Conservation (phyloP, 1,284 basidiomycete species). For the Ustilago bromivora region DNA sequence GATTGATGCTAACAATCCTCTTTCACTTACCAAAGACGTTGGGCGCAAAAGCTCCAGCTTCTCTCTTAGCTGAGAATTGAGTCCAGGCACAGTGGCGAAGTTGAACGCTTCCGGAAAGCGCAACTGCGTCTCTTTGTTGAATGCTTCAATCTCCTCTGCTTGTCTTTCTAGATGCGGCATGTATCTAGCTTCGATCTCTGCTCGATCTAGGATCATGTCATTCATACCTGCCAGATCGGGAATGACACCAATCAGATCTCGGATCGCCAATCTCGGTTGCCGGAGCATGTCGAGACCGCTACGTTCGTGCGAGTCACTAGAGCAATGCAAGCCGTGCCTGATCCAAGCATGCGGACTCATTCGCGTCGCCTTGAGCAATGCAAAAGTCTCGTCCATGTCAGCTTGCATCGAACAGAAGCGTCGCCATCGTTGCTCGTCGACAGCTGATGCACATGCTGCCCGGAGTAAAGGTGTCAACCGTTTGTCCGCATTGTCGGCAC, state of each 20-base stretch:
- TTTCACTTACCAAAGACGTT: constrained; percentile 73
- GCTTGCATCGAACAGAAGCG: constrained; percentile 73
- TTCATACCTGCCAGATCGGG: constrained; percentile 75
- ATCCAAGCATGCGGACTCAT: constrained; percentile 69
- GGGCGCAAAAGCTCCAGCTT: constrained; percentile 76
- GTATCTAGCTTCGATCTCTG: constrained; percentile 51
- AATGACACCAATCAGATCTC: constrained; percentile 73
- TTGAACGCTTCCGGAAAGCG: constrained; percentile 78
- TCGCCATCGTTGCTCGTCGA: constrained; percentile 78
- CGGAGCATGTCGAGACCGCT: constrained; percentile 81
- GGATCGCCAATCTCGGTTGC: constrained; percentile 75
- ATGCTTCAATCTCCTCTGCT: constrained; percentile 80
- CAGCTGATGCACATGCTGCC: constrained; percentile 75
- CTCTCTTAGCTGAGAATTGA: constrained; percentile 82
- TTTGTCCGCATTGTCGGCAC: constrained; percentile 87
- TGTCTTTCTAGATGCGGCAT: constrained; percentile 77
- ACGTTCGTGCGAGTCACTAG: constrained; percentile 63
- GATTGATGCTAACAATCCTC: neutral
- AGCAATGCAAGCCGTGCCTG: constrained; percentile 63
- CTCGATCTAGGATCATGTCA: constrained; percentile 16
- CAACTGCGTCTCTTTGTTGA: constrained; percentile 81
- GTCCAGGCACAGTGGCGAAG: constrained; percentile 76
- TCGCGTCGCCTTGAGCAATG: constrained; percentile 72
- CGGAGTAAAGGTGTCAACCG: constrained; percentile 75
- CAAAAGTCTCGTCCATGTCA: constrained; percentile 74